Evolutionary conservation across 2,329 filamentous ascomycete genomes (phyloP), one percentile per base, ranked within the genome.

Genomic region (Blastomyces emzantsi): DNA sequence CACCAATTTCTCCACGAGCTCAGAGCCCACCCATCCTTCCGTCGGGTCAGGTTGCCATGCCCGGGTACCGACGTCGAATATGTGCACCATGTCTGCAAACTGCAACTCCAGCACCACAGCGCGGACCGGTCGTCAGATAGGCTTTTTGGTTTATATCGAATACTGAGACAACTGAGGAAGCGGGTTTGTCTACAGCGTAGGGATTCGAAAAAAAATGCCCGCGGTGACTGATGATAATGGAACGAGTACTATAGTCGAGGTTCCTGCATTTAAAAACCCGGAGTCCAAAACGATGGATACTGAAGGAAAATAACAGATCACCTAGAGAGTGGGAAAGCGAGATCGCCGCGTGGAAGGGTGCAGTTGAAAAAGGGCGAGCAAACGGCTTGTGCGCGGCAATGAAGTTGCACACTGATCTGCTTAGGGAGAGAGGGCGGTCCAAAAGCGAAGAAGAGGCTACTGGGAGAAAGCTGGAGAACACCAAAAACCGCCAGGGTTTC

Each of bases 41-140:
- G 90, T 90, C 76, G 86, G 81, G 82, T 99, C 94, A 72, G 94
- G 92, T 85, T 97, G 94, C 94, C 94, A 99, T 75, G 92, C 94
- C 85, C 91, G 87, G 73, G 93, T 97, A 75, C 93, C 94, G 74
- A 97, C 86, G 83, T 97, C 92, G 81, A 95, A 97, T 76, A 86
- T 90, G 79, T 95, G 90, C 81, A 91, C 90, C 92, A 96, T 96
- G 78, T n/a, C 75, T 75, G 76, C 60, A 62, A 66, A 69, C 66
- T 64, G 52, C 64, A 63, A 41, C 33, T 57, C 33, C 43, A 51
- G 30, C 63, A 43, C 58, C 33, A 56, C 15, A 41, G 7, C 47
- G 19, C 43, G 43, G 17, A 19, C 54, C 19, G 30, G n/a, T 55
- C 6, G 54, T 36, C 43, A 55, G 36, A 45, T 45, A 64, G 13